phyloP scores from a whole-genome alignment of 2,329 filamentous ascomycete genomes.

The Chaetothyriales sp. region DNA sequence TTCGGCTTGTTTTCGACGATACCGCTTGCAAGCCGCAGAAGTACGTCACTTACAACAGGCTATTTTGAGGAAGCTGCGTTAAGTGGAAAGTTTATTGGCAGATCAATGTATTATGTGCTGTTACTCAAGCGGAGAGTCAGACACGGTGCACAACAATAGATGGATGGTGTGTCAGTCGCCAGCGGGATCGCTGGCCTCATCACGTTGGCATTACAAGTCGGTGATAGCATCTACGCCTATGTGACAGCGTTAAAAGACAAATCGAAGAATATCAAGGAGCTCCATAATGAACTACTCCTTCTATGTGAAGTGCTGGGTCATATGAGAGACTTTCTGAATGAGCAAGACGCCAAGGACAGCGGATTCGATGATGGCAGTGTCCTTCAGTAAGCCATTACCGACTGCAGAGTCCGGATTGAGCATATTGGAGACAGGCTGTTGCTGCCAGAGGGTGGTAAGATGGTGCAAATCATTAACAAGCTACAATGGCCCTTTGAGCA shows the following conservation, averaged over 20 bases:
- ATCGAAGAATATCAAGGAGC: slow-evolving; percentile 12
- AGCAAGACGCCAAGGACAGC: slow-evolving; percentile 5
- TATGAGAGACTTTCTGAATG: slow-evolving; percentile 12
- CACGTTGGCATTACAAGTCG: slow-evolving; percentile 10
- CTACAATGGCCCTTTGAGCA: slow-evolving; percentile 18
- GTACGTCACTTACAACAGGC: too few species aligned
- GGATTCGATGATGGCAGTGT: slow-evolving; percentile 10
- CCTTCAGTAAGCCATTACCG: slow-evolving; percentile 12
- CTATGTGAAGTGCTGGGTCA: slow-evolving; percentile 13
- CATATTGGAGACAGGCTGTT: slow-evolving; percentile 14
- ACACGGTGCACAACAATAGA: too few species aligned
- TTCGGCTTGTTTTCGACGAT: too few species aligned
- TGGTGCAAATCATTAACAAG: slow-evolving; percentile 13
- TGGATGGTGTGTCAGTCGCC: slow-evolving; percentile 8
- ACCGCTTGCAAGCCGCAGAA: too few species aligned
- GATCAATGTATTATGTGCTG: too few species aligned
- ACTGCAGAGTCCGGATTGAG: slow-evolving; percentile 14
- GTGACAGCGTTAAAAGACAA: slow-evolving; percentile 14
- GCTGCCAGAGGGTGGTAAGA: slow-evolving; percentile 5
- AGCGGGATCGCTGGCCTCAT: slow-evolving; percentile 16
- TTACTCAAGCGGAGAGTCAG: too few species aligned
- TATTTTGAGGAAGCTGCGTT: too few species aligned
- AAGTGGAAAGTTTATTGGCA: too few species aligned
- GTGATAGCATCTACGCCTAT: slow-evolving; percentile 10
- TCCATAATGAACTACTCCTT: slow-evolving; percentile 14